These are phyloP conservation scores for Penicillium aurantiogriseum DNA, from an alignment of 2,329 filamentous ascomycete species.

Conservation along the genomic window DNA sequence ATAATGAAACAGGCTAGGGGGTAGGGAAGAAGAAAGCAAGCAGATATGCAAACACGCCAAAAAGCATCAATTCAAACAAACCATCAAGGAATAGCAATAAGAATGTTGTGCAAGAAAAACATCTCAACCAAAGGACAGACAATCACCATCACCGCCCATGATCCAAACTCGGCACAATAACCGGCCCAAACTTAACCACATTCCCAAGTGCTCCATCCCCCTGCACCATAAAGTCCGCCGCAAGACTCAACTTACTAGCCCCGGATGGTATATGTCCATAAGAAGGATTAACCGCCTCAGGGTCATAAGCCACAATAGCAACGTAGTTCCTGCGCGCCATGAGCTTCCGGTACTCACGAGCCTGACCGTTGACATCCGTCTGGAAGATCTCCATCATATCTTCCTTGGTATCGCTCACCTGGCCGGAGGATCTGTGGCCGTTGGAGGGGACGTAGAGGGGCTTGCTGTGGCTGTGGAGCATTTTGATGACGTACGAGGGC, in stretches of 20 bases:
- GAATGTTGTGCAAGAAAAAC: slow-evolving; percentile 2
- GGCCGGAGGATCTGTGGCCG: slow-evolving; percentile 67
- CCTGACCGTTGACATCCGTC: slow-evolving; percentile 79
- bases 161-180: slow-evolving; percentile 85
- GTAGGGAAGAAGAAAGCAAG: not conserved
- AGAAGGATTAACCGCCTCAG: slow-evolving; percentile 64
- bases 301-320: slow-evolving; percentile 90
- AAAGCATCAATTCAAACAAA: not conserved
- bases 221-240: slow-evolving; percentile 96
- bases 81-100: slow-evolving; percentile 5
- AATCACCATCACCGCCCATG: slow-evolving; percentile 57
- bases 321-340: slow-evolving; percentile 94
- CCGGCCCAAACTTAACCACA: slow-evolving; percentile 94
- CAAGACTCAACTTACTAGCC: slow-evolving; percentile 69
- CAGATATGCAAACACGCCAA: slow-evolving; percentile 4
- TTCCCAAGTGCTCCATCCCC: slow-evolving; percentile 76
- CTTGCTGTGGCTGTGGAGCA: slow-evolving; percentile 88
- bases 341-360: slow-evolving; percentile 81
- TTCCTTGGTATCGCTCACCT: slow-evolving; percentile 87
- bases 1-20: not conserved
- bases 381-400: slow-evolving; percentile 99
- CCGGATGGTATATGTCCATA: slow-evolving; percentile 34
- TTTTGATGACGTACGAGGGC: slow-evolving; percentile 79
- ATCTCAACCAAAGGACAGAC: not conserved
- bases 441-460: slow-evolving; percentile 88